These are phyloP conservation scores for Cairneyella variabilis DNA, from an alignment of 495 filamentous ascomycete species.

Conservation along the genomic window DNA sequence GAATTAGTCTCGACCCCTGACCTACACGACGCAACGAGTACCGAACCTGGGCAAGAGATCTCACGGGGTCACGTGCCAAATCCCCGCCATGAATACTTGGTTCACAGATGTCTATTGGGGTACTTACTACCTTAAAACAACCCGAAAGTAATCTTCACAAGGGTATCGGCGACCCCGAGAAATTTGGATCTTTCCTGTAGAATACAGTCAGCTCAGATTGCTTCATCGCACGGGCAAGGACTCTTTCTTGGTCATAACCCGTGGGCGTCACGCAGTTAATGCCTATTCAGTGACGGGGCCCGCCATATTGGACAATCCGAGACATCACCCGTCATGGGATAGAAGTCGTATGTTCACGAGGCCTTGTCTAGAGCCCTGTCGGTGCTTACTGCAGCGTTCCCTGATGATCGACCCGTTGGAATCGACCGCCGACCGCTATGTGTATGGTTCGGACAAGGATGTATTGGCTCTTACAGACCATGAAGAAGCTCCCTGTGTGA, in stretches of 20 bases:
- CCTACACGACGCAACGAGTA: no score
- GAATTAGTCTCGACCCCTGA: no score
- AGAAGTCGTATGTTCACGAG: conserved; percentile 1
- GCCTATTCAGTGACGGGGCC: background rate
- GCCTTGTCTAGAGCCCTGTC: background rate
- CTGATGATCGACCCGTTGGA: conserved; percentile 20
- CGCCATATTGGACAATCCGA: background rate
- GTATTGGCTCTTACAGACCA: conserved; percentile 15
- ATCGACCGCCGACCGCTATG: conserved; percentile 1
- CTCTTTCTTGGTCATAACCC: background rate
- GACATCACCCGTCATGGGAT: conserved; percentile 8
- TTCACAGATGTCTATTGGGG: no score
- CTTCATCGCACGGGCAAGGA: background rate
- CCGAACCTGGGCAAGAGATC: no score
- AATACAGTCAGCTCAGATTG: conserved; percentile 9
- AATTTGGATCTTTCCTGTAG: background rate
- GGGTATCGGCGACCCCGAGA: background rate
- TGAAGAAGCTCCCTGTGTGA: background rate
- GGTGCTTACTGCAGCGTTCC: conserved; percentile 17
- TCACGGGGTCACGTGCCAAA: no score
- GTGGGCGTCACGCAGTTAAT: background rate
- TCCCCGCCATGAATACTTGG: no score
- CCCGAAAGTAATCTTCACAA: no score
- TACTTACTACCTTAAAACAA: no score
- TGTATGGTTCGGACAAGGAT: conserved; percentile 12